A percentile compares a stretch with the other conserved stretches of the same genome.
Conservation (phyloP, 2,329 filamentous ascomycete species). For the Aspergillaceae sp. region DNA sequence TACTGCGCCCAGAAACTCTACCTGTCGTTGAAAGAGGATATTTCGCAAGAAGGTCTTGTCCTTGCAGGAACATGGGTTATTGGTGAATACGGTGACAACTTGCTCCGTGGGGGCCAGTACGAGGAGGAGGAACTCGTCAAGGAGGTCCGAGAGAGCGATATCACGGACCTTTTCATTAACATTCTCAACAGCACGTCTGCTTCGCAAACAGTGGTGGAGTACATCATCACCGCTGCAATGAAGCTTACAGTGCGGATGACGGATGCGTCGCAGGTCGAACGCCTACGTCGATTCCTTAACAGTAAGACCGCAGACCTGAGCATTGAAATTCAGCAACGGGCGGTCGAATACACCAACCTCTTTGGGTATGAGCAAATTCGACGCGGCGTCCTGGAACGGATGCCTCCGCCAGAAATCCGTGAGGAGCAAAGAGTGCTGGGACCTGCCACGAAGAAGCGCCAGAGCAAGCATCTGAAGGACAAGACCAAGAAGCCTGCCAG, state of each 20-base stretch:
- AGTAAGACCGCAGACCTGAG: constrained; percentile 78
- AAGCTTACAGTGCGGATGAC: constrained; percentile 85
- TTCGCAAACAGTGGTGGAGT: constrained; percentile 83
- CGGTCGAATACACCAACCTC: constrained; percentile 92
- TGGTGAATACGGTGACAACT: constrained; percentile 86
- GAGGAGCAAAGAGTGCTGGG: constrained; percentile 89
- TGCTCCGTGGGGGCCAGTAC: constrained; percentile 83
- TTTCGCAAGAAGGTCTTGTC: constrained; percentile 92
- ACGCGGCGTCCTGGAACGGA: constrained; percentile 86
- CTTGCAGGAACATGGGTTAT: constrained; percentile 95
- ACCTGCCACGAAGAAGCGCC: constrained; percentile 62
- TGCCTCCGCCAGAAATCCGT: constrained; percentile 94
- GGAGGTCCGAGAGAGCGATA: constrained; percentile 75
- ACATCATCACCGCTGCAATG: constrained; percentile 89
- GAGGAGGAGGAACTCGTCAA: constrained; percentile 86
- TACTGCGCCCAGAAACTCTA: constrained; percentile 97
- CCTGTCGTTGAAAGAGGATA: constrained; percentile 82
- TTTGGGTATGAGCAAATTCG: constrained; percentile 83
- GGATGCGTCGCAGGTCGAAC: constrained; percentile 76
- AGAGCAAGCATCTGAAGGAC: constrained; percentile 56
- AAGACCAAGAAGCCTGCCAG: constrained; percentile 68
- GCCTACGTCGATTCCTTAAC: constrained; percentile 69
- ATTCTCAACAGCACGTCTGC: constrained; percentile 94
- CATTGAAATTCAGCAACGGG: constrained; percentile 90
- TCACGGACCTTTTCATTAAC: constrained; percentile 84